Conservation (phyloP, 352 stramenopile species). For the Ophiocytium majus region DNA sequence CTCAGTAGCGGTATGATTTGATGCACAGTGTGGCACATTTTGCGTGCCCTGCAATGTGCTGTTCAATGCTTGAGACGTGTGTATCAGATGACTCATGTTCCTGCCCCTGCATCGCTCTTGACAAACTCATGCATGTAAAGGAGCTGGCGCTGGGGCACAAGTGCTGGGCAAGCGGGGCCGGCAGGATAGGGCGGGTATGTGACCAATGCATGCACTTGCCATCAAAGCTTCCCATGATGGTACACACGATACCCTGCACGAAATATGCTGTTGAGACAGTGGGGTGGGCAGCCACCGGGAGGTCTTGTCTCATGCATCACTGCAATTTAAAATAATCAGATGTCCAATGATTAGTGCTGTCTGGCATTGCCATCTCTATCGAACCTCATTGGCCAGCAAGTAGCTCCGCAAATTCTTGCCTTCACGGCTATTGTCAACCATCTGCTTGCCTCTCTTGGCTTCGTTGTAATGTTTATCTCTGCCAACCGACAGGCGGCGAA, state of each 20-base stretch:
- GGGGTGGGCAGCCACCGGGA: not conserved
- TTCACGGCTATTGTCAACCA: no score
- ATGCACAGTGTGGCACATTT: no score
- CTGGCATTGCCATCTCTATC: not conserved
- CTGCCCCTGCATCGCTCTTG: no score
- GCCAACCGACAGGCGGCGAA: not conserved
- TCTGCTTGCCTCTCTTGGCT: no score
- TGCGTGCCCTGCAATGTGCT: no score
- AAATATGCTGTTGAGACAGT: not conserved
- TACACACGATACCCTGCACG: not conserved
- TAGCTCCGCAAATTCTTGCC: not conserved
- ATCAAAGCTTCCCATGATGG: not conserved
- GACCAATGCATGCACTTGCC: not conserved
- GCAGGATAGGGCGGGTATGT: not conserved
- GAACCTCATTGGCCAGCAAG: no score
- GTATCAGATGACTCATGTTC: no score
- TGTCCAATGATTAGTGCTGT: not conserved
- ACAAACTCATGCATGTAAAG: not conserved
- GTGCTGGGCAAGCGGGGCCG: not conserved
- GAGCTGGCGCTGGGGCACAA: not conserved
- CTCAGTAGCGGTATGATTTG: no score
- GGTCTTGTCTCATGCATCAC: not conserved
- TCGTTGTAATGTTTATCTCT: not conserved
- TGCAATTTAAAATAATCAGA: not conserved
- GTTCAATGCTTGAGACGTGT: no score